phyloP scores from a whole-genome alignment of 2,329 filamentous ascomycete species.

The Venturia effusa region DNA sequence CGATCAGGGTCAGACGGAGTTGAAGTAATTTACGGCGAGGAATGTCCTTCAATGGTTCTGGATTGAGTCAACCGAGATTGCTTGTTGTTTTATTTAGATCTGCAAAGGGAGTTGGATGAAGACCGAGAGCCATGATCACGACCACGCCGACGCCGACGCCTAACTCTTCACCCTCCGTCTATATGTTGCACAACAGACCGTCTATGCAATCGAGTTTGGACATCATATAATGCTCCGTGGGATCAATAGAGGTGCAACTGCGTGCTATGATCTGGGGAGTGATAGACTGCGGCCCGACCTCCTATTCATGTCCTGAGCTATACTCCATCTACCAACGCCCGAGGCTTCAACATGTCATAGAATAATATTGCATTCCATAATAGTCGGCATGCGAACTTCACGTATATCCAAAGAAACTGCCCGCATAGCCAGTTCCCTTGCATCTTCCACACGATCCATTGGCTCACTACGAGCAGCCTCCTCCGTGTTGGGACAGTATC shows the following conservation, averaged over 20 bases:
- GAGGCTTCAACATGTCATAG: background rate
- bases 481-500: background rate
- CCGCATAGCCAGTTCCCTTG: background rate
- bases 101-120: background rate
- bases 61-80: background rate
- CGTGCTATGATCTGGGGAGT: background rate
- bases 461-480: background rate
- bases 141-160: no score
- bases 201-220: background rate
- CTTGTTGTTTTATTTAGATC: background rate
- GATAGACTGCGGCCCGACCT: background rate
- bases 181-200: background rate
- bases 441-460: conserved; percentile 1
- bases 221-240: background rate
- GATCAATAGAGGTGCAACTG: background rate
- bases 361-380: background rate
- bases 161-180: background rate
- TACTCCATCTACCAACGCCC: background rate
- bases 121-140: no score
- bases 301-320: background rate
- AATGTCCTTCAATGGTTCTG: background rate
- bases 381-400: conserved; percentile 11
- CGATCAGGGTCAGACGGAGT: background rate
- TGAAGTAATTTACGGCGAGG: background rate
- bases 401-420: conserved; percentile 12